Evolutionary conservation across 2,329 filamentous ascomycete species (phyloP).

Genomic region (Teratosphaeriaceae sp.): DNA sequence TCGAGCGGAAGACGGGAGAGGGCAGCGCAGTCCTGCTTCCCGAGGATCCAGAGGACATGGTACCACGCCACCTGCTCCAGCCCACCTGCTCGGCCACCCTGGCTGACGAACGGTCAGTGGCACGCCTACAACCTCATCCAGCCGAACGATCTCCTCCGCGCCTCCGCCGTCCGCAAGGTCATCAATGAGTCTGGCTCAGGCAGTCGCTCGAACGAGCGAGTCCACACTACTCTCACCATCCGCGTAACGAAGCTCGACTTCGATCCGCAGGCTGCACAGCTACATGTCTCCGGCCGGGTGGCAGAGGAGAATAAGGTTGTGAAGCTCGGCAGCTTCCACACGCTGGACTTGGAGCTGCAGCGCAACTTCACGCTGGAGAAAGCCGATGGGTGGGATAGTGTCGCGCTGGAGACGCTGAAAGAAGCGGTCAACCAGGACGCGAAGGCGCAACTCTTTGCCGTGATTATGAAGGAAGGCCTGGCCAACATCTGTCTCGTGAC

Average conservation of each 20-base stretch:
- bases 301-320: slow-evolving; percentile 61
- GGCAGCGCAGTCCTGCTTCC: slow-evolving; percentile 61
- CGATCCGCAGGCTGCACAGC: slow-evolving; percentile 59
- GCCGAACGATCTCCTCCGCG: slow-evolving; percentile 56
- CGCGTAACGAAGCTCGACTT: slow-evolving; percentile 62
- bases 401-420: slow-evolving; percentile 69
- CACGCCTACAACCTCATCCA: slow-evolving; percentile 69
- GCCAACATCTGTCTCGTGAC: slow-evolving; percentile 80
- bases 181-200: slow-evolving; percentile 56
- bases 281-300: slow-evolving; percentile 63
- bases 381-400: slow-evolving; percentile 78
- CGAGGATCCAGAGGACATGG: slow-evolving; percentile 71
- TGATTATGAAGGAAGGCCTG: slow-evolving; percentile 86
- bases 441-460: slow-evolving; percentile 76
- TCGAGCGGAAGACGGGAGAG: slow-evolving; percentile 57
- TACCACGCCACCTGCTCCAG: slow-evolving; percentile 29
- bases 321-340: slow-evolving; percentile 61
- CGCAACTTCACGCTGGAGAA: slow-evolving; percentile 87
- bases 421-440: slow-evolving; percentile 74
- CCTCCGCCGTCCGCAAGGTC: slow-evolving; percentile 60
- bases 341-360: slow-evolving; percentile 77
- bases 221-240: slow-evolving; percentile 60
- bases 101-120: slow-evolving; percentile 48
- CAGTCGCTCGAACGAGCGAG: slow-evolving; percentile 52
- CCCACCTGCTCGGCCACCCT: not conserved